Percentiles rank a stretch among this genome's conserved stretches.
Evolutionary conservation across 352 stramenopile genomes (phyloP).

Genomic region (Phytophthora megakarya): DNA sequence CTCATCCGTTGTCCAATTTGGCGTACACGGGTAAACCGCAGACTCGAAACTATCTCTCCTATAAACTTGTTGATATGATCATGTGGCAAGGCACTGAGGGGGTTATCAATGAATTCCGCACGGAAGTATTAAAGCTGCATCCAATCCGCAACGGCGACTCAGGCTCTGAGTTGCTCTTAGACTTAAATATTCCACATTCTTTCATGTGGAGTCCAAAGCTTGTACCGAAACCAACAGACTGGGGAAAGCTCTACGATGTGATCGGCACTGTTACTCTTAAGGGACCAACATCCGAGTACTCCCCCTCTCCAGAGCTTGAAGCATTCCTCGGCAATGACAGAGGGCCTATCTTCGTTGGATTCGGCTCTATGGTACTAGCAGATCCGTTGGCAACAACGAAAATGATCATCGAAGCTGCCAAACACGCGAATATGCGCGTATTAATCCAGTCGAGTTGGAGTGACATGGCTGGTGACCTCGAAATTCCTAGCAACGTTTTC

Average conservation of each 20-base stretch:
- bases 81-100: conserved; percentile 57
- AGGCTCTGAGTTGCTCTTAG: conserved; percentile 42
- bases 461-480: conserved; percentile 56
- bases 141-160: conserved; percentile 45
- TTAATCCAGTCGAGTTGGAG: conserved; percentile 91
- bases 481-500: conserved; percentile 56
- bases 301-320: conserved; percentile 24
- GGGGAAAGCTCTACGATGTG: conserved; percentile 53
- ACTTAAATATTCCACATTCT: conserved; percentile 60
- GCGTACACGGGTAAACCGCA: conserved; percentile 64
- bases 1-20: conserved; percentile 86
- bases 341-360: conserved; percentile 92
- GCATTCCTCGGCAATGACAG: conserved; percentile 44
- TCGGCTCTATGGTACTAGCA: conserved; percentile 92
- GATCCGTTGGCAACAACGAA: conserved; percentile 68
- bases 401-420: conserved; percentile 83
- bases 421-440: conserved; percentile 64
- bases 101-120: conserved; percentile 66
- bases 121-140: conserved; percentile 51
- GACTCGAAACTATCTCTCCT: conserved; percentile 53
- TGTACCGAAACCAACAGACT: conserved; percentile 63
- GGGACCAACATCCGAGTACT: conserved; percentile 31
- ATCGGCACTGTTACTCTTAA: conserved; percentile 56
- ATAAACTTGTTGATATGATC: conserved; percentile 57
- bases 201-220: conserved; percentile 69